Conservation (phyloP, 805 yeast species). For the Candida montana region DNA sequence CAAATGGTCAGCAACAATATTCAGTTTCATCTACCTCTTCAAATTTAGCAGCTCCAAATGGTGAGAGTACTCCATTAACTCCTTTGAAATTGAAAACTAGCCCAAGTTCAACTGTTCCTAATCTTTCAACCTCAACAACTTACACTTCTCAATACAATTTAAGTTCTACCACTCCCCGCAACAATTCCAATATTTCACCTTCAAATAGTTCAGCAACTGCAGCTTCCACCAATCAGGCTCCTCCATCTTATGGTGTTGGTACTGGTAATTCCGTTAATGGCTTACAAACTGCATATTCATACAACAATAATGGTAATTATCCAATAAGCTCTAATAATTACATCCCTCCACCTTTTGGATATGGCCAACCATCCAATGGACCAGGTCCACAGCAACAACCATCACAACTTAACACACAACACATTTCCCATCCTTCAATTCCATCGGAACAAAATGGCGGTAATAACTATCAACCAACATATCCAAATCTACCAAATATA, state of each 20-base stretch:
- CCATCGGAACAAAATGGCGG: no score
- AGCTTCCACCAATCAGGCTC: not conserved
- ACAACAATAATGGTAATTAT: not conserved
- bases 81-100: conserved; percentile 4
- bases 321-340: not conserved
- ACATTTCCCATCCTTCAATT: no score
- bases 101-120: not conserved
- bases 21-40: conserved; percentile 1
- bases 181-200: not conserved
- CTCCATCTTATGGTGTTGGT: not conserved
- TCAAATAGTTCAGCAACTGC: not conserved
- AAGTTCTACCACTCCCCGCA: conserved; percentile 5
- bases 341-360: not conserved
- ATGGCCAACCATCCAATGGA: not conserved
- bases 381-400: not conserved
- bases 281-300: not conserved
- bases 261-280: not conserved
- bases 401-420: not conserved
- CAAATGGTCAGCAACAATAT: conserved; percentile 1
- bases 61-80: conserved; percentile 1
- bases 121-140: not conserved
- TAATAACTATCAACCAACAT: no score
- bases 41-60: not conserved
- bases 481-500: no score
- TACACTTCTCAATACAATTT: conserved; percentile 1